Conservation (phyloP, 176 grass and related monocot genomes). For the Puya raimondii region DNA sequence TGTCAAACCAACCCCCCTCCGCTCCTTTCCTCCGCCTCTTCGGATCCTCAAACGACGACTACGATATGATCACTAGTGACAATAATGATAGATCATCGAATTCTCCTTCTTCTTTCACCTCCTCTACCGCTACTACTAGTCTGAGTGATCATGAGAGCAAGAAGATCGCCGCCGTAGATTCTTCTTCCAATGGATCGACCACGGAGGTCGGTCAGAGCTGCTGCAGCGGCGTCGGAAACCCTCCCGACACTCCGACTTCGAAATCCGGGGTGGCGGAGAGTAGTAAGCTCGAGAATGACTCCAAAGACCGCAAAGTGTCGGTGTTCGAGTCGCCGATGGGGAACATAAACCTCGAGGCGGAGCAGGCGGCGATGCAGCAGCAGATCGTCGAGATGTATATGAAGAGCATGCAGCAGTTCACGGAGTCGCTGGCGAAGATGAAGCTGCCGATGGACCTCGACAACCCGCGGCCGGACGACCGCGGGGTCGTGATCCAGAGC, state of each 20-base stretch:
- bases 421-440: slow-evolving; percentile 61
- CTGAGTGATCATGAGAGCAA: slow-evolving; percentile 22
- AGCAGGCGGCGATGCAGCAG: slow-evolving; percentile 80
- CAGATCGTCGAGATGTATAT: slow-evolving; percentile 97
- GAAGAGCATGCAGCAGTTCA: slow-evolving; percentile 94
- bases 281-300: not conserved
- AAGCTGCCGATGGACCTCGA: slow-evolving; percentile 63
- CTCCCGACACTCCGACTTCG: slow-evolving; percentile 53
- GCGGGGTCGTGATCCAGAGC: slow-evolving; percentile 17
- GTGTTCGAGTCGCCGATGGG: slow-evolving; percentile 48
- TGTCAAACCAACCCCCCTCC: not conserved
- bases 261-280: slow-evolving; percentile 1
- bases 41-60: slow-evolving; percentile 13
- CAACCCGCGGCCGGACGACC: slow-evolving; percentile 2
- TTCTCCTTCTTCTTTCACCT: slow-evolving; percentile 22
- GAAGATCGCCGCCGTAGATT: slow-evolving; percentile 16
- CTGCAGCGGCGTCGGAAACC: no score
- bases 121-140: slow-evolving; percentile 28
- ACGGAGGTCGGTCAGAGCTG: slow-evolving; percentile 16
- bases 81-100: slow-evolving; percentile 1
- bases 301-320: not conserved
- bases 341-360: slow-evolving; percentile 42
- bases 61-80: slow-evolving; percentile 38
- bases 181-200: slow-evolving; percentile 4
- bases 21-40: slow-evolving; percentile 51